Evolutionary conservation across 2,329 filamentous ascomycete genomes (phyloP), one percentile per base, ranked within the genome.

Genomic region (Leptosphaerulina australis): DNA sequence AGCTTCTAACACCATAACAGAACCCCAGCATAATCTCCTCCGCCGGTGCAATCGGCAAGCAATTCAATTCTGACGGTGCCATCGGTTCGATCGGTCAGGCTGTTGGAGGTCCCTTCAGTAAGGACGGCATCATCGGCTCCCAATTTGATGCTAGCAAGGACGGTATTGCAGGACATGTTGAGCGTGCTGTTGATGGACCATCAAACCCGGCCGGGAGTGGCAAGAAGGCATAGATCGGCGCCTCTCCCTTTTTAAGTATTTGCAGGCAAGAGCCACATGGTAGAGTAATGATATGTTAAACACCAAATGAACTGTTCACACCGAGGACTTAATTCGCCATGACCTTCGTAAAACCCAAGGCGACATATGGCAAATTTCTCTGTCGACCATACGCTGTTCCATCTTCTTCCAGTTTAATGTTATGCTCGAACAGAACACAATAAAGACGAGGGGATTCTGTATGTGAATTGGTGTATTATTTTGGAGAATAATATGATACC

Each of bases 71-170:
- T 1, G 63, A 79, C 4, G 81, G 81, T 14, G 72, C 74, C 0
- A 66, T 83, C n/a, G 81, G 81, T 5, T 76, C 79, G 9, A 70
- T 76, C 2, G 80, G 76, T 0, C 72, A 82, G 64, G 76, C 75
- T 50, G 70, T 84, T 6, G 81, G 68, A 2, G 68, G 82, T 0
- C 68, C 66, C 5, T 63, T 71, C 7, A 58, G 52, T 53, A 80
- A 81, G 57, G 78, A 83, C 2, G 81, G 82, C 0, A 60, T 74
- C 7, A 76, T 84, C 46, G 81, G 82, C 15, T 80, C 79, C 47
- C 80, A 82, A 55, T 85, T 84, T 57, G 69, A 76, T 56, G 83
- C 81, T 0, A 63, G 74, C 0, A 77, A 81, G 34, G 80, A 80
- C 14, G 74, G 72, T 4, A 77, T 84, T 21, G 81, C 81, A 2